Percentiles rank a stretch among this genome's conserved stretches.
These are phyloP conservation scores for Oxyria digyna DNA, from an alignment of 148 eudicot species.

Conservation along the genomic window DNA sequence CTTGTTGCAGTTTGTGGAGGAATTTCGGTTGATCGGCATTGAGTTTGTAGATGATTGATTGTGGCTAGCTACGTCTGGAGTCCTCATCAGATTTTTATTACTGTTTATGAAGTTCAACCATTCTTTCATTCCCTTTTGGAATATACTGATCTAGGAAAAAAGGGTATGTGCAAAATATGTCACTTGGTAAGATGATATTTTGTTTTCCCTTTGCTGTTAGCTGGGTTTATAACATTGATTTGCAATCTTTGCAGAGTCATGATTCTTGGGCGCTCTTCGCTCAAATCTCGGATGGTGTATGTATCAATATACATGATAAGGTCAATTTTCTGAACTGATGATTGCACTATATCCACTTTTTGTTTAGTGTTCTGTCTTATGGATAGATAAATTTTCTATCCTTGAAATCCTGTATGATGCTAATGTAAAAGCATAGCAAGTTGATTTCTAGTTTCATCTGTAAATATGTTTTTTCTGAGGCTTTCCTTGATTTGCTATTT, in stretches of 20 bases:
- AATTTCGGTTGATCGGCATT: slow-evolving; percentile 33
- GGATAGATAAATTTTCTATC: not conserved
- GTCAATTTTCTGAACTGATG: slow-evolving; percentile 1
- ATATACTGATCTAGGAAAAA: slow-evolving; percentile 1
- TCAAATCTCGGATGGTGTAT: not conserved
- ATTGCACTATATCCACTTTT: not conserved
- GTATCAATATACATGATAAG: not conserved
- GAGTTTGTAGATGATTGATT: slow-evolving; percentile 40
- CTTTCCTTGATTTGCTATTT: not conserved
- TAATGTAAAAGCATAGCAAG: not conserved
- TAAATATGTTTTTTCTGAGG: not conserved
- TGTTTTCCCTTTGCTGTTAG: not conserved
- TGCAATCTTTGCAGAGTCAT: not conserved
- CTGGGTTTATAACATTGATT: not conserved
- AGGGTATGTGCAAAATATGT: not conserved
- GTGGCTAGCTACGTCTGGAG: not conserved
- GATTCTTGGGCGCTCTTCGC: not conserved
- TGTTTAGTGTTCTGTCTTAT: not conserved
- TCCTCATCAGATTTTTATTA: not conserved
- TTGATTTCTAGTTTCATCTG: not conserved
- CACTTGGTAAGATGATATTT: not conserved
- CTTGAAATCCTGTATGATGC: not conserved
- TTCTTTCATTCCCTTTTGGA: not conserved
- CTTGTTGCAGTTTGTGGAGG: slow-evolving; percentile 22
- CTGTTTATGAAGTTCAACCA: not conserved